phyloP scores from a whole-genome alignment of 2,329 filamentous ascomycete species.

The Aurifilum marmelostoma region DNA sequence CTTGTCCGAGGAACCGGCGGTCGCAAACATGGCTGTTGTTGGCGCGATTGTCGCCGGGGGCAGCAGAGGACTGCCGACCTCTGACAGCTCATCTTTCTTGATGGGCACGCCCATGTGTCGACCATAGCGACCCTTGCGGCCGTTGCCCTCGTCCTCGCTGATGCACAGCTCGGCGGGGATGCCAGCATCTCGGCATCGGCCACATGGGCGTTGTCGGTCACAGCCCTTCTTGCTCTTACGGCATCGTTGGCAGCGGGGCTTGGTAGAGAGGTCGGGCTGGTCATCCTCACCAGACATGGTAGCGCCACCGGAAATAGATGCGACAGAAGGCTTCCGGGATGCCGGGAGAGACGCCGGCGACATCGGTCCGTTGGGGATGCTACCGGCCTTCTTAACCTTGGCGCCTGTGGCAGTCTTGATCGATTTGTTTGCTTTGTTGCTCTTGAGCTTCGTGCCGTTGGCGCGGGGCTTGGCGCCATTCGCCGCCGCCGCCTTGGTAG shows the following conservation, averaged over 20 bases:
- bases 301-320: constrained; percentile 52
- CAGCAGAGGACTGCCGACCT: constrained; percentile 43
- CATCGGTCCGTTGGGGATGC: constrained; percentile 49
- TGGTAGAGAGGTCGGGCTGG: constrained; percentile 88
- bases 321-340: constrained; percentile 75
- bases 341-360: constrained; percentile 70
- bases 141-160: constrained; percentile 97
- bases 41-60: constrained; percentile 40
- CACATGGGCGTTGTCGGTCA: constrained; percentile 92
- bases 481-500: constrained; percentile 38
- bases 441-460: constrained; percentile 44
- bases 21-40: constrained; percentile 47
- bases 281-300: constrained; percentile 72
- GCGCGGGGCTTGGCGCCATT: constrained; percentile 46
- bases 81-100: constrained; percentile 58
- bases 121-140: constrained; percentile 89
- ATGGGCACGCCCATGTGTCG: constrained; percentile 71
- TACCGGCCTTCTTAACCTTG: constrained; percentile 58
- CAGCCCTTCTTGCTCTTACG: constrained; percentile 99
- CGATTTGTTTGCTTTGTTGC: constrained; percentile 44
- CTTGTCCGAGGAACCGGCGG: constrained; percentile 52
- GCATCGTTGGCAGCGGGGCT: constrained; percentile 96
- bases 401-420: constrained; percentile 39
- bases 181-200: constrained; percentile 93
- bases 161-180: constrained; percentile 92